Evolutionary conservation across 495 filamentous ascomycete genomes (phyloP), one percentile per base, ranked within the genome.

Genomic region (Penicillium robsamsonii): DNA sequence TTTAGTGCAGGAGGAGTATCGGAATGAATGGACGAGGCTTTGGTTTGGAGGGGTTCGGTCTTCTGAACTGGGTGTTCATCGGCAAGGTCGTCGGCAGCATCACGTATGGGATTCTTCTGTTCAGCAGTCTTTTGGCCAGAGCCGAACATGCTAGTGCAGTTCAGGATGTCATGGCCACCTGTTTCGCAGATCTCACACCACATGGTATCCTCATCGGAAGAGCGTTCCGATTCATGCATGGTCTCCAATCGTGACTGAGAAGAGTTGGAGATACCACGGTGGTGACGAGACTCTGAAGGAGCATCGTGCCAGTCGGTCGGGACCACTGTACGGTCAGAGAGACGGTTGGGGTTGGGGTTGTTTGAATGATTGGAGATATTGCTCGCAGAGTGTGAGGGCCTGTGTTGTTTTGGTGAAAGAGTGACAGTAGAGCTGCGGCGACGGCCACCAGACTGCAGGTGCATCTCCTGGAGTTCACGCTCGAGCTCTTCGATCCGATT

Each of bases 161-260:
- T 94, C 35, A 97, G 73, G 57, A 97, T 96, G 60, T 97, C 93
- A 62, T 97, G 93, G 15, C 93, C 93, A n/a, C 81, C 79, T 2
- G 87, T 89, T 71, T 97, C 93, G 70, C 93, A 96, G 47, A 97
- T 92, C 73, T 97, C 93, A 74, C 93, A 97, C 90, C 92, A 96
- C 55, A 92, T 79, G 53, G 85, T 81, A 65, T 88, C 91, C 42
- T 87, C 88, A 46, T 84, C 82, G 12, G 88, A 89, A 47, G 86
- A 84, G 22, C 79, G 75, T 62, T 92, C 90, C 53, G 85, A 87
- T 68, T 92, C 89, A 40, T 82, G 82, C 83, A 87, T 89, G 7
- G 77, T 74, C 60, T 79, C 75, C 12, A 82, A 53, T 24, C 71
- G 71, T 24, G 58, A 57, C 57, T 65, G 64, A n/a, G 73, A 74